Percentiles rank a stretch among this genome's conserved stretches.
phyloP scores from a whole-genome alignment of 208 protist species.

The Crithidia thermophila region DNA sequence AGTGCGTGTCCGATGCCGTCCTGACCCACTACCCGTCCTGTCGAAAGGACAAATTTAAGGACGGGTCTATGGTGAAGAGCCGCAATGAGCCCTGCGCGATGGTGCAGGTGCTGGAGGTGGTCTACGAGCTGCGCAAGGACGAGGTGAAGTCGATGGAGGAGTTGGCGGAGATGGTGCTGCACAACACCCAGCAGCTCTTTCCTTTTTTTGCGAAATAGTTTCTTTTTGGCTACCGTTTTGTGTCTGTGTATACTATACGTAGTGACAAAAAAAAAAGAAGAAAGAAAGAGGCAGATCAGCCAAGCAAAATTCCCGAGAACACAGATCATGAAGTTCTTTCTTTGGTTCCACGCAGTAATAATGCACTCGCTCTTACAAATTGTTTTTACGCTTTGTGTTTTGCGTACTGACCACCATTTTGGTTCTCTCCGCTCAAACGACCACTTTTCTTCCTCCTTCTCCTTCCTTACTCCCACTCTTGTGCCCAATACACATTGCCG shows the following conservation, averaged over 20 bases:
- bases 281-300: too few species aligned
- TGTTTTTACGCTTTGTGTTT: not conserved
- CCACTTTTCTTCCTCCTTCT: not conserved
- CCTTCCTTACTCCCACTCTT: too few species aligned
- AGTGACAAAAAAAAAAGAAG: not conserved
- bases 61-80: constrained; percentile 65
- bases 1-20: constrained; percentile 44
- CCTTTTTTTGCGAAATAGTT: constrained; percentile 33
- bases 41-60: constrained; percentile 74
- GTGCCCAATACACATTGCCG: too few species aligned
- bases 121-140: constrained; percentile 63
- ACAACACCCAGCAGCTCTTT: constrained; percentile 67
- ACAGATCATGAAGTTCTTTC: too few species aligned
- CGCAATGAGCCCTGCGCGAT: constrained; percentile 75
- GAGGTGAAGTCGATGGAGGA: constrained; percentile 50
- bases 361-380: not conserved
- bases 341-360: too few species aligned
- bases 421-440: not conserved
- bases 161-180: constrained; percentile 44
- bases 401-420: not conserved
- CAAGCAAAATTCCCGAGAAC: too few species aligned
- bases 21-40: constrained; percentile 42
- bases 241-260: too few species aligned
- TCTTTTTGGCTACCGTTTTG: not conserved
- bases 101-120: constrained; percentile 63